Conservation (phyloP, 1,284 basidiomycete genomes). For the Ustilago crameri region DNA sequence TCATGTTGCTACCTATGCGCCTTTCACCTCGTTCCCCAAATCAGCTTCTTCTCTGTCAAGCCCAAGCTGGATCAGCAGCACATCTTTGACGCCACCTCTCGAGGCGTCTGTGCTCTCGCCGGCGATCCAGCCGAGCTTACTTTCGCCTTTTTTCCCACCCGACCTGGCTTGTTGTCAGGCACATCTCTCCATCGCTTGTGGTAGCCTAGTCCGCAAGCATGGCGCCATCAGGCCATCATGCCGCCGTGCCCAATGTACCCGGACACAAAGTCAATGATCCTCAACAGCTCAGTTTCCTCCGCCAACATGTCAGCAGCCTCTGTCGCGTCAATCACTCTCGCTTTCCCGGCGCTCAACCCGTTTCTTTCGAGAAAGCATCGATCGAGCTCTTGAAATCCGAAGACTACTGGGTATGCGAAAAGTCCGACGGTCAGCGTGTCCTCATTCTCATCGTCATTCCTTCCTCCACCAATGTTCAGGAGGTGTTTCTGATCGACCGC, state of each 20-base stretch:
- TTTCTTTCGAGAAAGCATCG: conserved; percentile 55
- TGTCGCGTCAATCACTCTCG: conserved; percentile 40
- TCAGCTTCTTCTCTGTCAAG: neutral
- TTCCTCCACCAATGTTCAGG: conserved; percentile 73
- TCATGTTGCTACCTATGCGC: no score
- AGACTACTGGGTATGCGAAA: conserved; percentile 97
- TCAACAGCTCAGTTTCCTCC: conserved; percentile 31
- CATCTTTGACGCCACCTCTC: conserved; percentile 3
- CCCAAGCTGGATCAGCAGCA: conserved; percentile 4
- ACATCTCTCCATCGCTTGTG: neutral
- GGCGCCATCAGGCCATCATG: conserved; percentile 42
- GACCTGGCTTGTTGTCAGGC: neutral
- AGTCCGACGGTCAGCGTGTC: conserved; percentile 96
- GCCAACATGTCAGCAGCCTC: conserved; percentile 46
- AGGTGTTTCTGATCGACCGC: conserved; percentile 81
- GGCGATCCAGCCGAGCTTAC: conserved; percentile 10
- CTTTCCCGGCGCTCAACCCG: conserved; percentile 63
- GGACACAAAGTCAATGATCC: conserved; percentile 39
- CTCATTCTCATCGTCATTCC: conserved; percentile 81
- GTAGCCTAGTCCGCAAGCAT: conserved; percentile 16
- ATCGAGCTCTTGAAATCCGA: conserved; percentile 48
- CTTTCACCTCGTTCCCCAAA: neutral
- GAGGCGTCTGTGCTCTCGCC: conserved; percentile 15
- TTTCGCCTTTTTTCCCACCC: neutral
- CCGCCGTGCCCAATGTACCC: conserved; percentile 45